Conservation (phyloP, 345 rosid species). For the Excoecaria agallocha region DNA sequence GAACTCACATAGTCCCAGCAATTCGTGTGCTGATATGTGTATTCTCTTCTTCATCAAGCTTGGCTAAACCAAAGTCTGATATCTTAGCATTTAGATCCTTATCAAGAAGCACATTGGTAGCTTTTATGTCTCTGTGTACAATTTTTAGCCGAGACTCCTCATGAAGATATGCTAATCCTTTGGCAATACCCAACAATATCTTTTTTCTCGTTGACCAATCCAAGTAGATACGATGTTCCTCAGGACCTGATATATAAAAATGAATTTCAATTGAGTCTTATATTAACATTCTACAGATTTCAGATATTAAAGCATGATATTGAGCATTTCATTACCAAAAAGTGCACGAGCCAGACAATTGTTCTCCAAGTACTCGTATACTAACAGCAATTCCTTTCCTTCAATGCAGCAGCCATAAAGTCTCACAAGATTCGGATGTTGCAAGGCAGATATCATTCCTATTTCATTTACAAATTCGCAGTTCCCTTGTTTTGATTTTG, state of each 20-base stretch:
- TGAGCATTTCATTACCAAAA: no score
- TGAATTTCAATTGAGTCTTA: no score
- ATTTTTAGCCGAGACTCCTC: slow-evolving; percentile 73
- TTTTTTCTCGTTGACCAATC: slow-evolving; percentile 57
- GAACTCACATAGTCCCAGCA: slow-evolving; percentile 64
- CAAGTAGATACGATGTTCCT: slow-evolving; percentile 41
- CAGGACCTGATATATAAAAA: slow-evolving; percentile 30
- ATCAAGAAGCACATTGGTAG: slow-evolving; percentile 69
- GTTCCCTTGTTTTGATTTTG: no score
- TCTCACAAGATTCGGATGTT: no score
- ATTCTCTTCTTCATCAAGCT: slow-evolving; percentile 71
- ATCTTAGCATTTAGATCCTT: slow-evolving; percentile 61
- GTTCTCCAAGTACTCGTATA: no score
- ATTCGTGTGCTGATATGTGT: slow-evolving; percentile 72
- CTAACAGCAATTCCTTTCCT: no score
- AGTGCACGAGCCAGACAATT: no score
- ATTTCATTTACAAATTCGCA: no score
- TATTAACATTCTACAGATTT: no score
- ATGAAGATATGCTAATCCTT: slow-evolving; percentile 58
- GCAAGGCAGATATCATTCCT: no score
- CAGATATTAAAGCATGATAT: no score
- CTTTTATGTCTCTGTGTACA: slow-evolving; percentile 71
- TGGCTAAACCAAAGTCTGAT: slow-evolving; percentile 70
- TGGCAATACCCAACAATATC: slow-evolving; percentile 51
- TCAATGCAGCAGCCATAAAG: no score